Conservation (phyloP, 2,329 filamentous ascomycete genomes). For the Penicillium sp. region DNA sequence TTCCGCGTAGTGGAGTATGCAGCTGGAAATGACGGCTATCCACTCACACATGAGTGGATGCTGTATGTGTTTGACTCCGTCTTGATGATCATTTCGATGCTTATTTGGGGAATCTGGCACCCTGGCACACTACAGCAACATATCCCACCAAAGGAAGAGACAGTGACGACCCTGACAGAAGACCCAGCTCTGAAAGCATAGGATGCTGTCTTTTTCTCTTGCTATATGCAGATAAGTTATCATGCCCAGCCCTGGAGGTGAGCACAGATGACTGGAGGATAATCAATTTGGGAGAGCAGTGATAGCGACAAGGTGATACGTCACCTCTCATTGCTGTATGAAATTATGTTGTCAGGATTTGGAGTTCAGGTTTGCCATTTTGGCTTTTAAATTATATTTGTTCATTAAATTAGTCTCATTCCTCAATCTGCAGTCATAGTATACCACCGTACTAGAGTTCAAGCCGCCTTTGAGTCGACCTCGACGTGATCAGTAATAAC, state of each 20-base stretch:
- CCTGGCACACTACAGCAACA: neutral
- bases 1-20: conserved; percentile 55
- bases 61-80: conserved; percentile 49
- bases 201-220: neutral
- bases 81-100: conserved; percentile 35
- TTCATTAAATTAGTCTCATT: neutral
- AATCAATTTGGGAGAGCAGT: too few relatives aligned
- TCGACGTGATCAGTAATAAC: conserved; percentile 19
- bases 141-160: neutral
- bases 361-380: too few relatives aligned
- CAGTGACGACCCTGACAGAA: neutral
- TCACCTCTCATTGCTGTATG: too few relatives aligned
- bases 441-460: neutral
- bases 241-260: too few relatives aligned
- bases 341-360: too few relatives aligned
- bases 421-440: neutral
- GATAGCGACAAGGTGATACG: too few relatives aligned
- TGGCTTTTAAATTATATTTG: too few relatives aligned
- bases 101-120: conserved; percentile 16
- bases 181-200: neutral
- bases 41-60: conserved; percentile 45
- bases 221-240: too few relatives aligned
- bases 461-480: conserved; percentile 4
- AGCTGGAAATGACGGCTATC: conserved; percentile 46
- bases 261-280: too few relatives aligned